phyloP scores from a whole-genome alignment of 1,139 yeast genomes.

The Lodderomyces parapsilosis region DNA sequence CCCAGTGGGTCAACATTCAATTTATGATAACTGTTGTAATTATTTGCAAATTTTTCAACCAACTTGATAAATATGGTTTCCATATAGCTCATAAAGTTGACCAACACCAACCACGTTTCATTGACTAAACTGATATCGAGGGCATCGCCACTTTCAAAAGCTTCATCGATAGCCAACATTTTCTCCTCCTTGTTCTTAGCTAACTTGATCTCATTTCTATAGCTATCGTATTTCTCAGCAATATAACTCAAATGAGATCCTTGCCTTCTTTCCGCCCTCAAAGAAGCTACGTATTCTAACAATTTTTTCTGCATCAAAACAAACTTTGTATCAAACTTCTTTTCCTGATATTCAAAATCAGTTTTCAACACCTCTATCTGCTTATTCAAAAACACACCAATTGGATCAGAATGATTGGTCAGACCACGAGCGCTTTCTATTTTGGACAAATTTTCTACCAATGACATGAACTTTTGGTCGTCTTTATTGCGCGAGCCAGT shows the following conservation, averaged over 20 bases:
- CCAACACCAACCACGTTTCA: slow-evolving; percentile 46
- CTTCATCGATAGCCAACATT: slow-evolving; percentile 30
- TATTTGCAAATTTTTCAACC: slow-evolving; percentile 35
- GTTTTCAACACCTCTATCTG: slow-evolving; percentile 34
- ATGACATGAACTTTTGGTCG: slow-evolving; percentile 29
- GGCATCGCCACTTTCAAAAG: slow-evolving; percentile 40
- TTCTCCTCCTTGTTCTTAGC: slow-evolving; percentile 28
- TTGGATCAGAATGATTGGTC: slow-evolving; percentile 25
- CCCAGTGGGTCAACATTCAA: slow-evolving; percentile 33
- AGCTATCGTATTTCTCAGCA: slow-evolving; percentile 37
- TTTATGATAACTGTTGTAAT: slow-evolving; percentile 34
- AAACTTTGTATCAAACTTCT: slow-evolving; percentile 36
- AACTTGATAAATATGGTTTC: slow-evolving; percentile 32
- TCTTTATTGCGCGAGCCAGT: background rate
- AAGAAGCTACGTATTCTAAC: slow-evolving; percentile 34
- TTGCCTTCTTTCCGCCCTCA: slow-evolving; percentile 30
- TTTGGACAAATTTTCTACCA: slow-evolving; percentile 42
- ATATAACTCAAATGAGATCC: slow-evolving; percentile 43
- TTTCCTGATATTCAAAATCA: slow-evolving; percentile 38
- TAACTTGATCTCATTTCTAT: slow-evolving; percentile 35
- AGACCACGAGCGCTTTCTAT: slow-evolving; percentile 20
- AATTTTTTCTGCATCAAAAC: slow-evolving; percentile 41
- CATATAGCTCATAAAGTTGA: slow-evolving; percentile 36
- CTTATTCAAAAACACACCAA: slow-evolving; percentile 35
- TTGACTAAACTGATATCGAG: slow-evolving; percentile 44